phyloP scores from a whole-genome alignment of 176 grass and related monocot species.

The Zizania latifolia region DNA sequence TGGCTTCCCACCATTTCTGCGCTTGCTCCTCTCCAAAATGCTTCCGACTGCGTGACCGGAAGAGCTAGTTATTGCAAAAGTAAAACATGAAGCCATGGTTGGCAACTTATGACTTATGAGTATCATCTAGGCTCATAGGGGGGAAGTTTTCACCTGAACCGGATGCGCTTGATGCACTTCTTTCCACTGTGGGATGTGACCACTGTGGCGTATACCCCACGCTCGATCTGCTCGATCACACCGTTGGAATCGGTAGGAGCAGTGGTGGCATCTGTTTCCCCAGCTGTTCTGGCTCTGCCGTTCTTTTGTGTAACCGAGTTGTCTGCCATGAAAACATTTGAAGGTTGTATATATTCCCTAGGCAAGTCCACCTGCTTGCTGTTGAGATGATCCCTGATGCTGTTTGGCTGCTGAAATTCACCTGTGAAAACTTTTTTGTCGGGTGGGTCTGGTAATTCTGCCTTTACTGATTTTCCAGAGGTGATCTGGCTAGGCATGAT shows the following conservation, averaged over 20 bases:
- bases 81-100: not conserved
- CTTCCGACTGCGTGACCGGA: conserved; percentile 52
- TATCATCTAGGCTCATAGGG: not conserved
- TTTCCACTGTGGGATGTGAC: conserved; percentile 56
- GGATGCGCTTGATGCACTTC: conserved; percentile 68
- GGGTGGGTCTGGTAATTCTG: conserved; percentile 30
- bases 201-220: conserved; percentile 71
- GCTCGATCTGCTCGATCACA: conserved; percentile 54
- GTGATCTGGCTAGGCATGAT: not conserved
- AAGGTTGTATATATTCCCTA: not conserved
- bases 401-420: conserved; percentile 12
- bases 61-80: not conserved
- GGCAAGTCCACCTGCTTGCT: conserved; percentile 1
- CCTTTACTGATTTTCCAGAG: conserved; percentile 14
- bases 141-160: conserved; percentile 69
- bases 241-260: conserved; percentile 38
- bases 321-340: not conserved
- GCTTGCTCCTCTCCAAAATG: conserved; percentile 74
- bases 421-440: conserved; percentile 4
- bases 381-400: conserved; percentile 12
- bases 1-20: conserved; percentile 84
- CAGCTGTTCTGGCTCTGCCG: conserved; percentile 4
- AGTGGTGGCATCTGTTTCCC: conserved; percentile 16
- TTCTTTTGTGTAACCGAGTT: conserved; percentile 12
- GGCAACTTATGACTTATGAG: not conserved